Percentiles rank a stretch among this genome's conserved stretches.
Evolutionary conservation across 257 asterid species (phyloP).

Genomic region (Salvia hispanica): DNA sequence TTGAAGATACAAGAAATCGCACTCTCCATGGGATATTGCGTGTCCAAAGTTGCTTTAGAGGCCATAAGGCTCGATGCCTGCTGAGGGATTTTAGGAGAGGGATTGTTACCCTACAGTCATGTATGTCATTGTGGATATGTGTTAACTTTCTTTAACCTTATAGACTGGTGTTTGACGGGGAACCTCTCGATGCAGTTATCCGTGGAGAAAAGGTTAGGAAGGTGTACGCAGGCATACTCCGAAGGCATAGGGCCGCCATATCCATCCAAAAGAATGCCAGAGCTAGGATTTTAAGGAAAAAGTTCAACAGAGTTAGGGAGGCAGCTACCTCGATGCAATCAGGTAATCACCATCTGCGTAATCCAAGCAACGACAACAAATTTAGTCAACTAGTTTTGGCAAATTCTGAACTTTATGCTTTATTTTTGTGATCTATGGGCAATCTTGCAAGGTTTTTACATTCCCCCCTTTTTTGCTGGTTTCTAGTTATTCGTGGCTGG

Average conservation of each 20-base stretch:
- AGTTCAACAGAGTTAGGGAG: constrained; percentile 40
- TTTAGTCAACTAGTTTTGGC: constrained; percentile 7
- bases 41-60: constrained; percentile 97
- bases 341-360: constrained; percentile 51
- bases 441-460: neutral
- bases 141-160: constrained; percentile 14
- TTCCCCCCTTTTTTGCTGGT: neutral
- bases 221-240: constrained; percentile 57
- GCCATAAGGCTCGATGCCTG: constrained; percentile 82
- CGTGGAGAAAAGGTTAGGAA: constrained; percentile 83
- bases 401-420: constrained; percentile 5
- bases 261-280: constrained; percentile 74
- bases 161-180: constrained; percentile 29
- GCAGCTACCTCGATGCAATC: constrained; percentile 84
- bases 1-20: constrained; percentile 93
- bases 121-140: constrained; percentile 39
- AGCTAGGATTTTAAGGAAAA: constrained; percentile 55
- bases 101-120: constrained; percentile 76
- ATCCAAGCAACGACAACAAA: constrained; percentile 13
- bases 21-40: constrained; percentile 91
- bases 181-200: constrained; percentile 58
- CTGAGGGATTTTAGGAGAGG: constrained; percentile 60
- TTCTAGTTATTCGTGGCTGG: constrained; percentile 97
- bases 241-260: constrained; percentile 76
- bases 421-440: constrained; percentile 9